Conservation (phyloP, 2,329 filamentous ascomycete species). For the Phoma herbarum region DNA sequence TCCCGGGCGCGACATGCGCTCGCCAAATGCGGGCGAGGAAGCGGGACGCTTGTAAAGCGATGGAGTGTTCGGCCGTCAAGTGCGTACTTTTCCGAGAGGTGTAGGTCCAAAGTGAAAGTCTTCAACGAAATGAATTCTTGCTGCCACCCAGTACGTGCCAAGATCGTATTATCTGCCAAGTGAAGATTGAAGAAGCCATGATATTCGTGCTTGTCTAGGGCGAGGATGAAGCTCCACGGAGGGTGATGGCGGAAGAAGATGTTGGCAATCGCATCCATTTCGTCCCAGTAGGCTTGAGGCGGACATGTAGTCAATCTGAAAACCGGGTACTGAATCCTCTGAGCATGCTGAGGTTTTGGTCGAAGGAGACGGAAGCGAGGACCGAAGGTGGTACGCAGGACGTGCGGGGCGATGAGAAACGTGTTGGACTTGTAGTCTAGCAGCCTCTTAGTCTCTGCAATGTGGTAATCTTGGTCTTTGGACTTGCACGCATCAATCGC, state of each 20-base stretch:
- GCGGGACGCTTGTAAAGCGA: too few relatives aligned
- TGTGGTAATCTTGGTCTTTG: not conserved
- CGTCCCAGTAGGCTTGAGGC: too few relatives aligned
- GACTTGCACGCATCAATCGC: not conserved
- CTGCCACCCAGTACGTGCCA: not conserved
- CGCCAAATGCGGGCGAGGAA: too few relatives aligned
- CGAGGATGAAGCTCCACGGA: not conserved
- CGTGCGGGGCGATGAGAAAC: not conserved
- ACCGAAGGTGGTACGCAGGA: not conserved
- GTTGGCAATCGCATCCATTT: too few relatives aligned
- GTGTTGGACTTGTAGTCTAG: not conserved
- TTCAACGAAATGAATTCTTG: not conserved
- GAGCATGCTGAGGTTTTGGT: not conserved
- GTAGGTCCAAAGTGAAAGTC: not conserved
- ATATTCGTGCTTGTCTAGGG: too few relatives aligned
- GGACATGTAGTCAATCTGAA: not conserved
- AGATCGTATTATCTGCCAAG: not conserved
- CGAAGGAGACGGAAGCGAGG: not conserved
- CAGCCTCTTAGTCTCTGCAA: not conserved
- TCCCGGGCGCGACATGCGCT: not conserved
- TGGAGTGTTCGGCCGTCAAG: too few relatives aligned
- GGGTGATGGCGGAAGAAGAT: not conserved
- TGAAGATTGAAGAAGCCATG: too few relatives aligned
- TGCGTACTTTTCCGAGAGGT: not conserved
- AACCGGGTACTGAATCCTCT: not conserved